phyloP scores from a whole-genome alignment of 2,329 filamentous ascomycete genomes.

The Exophiala bonariae region DNA sequence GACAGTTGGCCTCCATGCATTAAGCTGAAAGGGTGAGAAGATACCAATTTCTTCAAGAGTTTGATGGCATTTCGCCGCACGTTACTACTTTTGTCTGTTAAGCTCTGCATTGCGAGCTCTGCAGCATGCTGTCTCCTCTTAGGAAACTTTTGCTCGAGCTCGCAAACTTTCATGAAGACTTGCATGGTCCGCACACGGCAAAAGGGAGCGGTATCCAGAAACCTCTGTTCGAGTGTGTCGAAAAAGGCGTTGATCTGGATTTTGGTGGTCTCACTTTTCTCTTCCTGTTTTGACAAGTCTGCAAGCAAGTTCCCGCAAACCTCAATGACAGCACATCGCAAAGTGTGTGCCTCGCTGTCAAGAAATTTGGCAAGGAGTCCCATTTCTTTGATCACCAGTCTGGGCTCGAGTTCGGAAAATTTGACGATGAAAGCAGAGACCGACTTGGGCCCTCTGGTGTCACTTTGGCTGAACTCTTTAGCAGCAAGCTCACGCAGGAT shows the following conservation, averaged over 20 bases:
- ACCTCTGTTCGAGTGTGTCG: slow-evolving; percentile 92
- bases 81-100: slow-evolving; percentile 98
- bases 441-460: slow-evolving; percentile 92
- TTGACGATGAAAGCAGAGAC: slow-evolving; percentile 92
- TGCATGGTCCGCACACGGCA: slow-evolving; percentile 89
- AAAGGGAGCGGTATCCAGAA: slow-evolving; percentile 95
- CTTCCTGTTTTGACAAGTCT: slow-evolving; percentile 86
- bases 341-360: slow-evolving; percentile 94
- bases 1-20: slow-evolving; percentile 87
- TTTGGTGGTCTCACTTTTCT: slow-evolving; percentile 88
- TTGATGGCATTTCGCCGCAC: slow-evolving; percentile 95
- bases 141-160: slow-evolving; percentile 93
- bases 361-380: slow-evolving; percentile 90
- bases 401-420: slow-evolving; percentile 86
- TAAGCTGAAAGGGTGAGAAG: slow-evolving; percentile 90
- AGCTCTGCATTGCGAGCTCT: slow-evolving; percentile 80
- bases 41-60: slow-evolving; percentile 80
- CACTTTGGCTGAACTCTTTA: slow-evolving; percentile 97
- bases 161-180: slow-evolving; percentile 87
- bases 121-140: slow-evolving; percentile 86
- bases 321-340: slow-evolving; percentile 91
- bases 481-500: slow-evolving; percentile 91
- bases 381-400: slow-evolving; percentile 96
- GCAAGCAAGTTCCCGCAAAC: slow-evolving; percentile 94
- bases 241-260: slow-evolving; percentile 96